Evolutionary conservation across 1,284 basidiomycete species (phyloP).

Genomic region (Pholiota adiposa): DNA sequence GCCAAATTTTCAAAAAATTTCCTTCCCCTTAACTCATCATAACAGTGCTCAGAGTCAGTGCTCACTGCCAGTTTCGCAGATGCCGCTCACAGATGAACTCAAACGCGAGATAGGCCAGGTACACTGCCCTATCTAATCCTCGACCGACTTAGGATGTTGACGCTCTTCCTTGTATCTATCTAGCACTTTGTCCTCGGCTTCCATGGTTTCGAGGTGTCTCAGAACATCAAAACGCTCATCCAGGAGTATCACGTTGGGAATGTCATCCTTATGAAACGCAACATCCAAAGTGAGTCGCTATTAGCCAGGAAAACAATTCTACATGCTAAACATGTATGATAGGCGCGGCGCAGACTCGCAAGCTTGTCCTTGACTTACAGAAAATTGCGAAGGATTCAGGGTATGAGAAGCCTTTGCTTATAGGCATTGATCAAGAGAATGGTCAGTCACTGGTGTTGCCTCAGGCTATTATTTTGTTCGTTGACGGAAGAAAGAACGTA

Average conservation of each 20-base stretch:
- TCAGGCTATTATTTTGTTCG: neutral
- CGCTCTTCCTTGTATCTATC: neutral
- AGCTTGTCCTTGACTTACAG: slow-evolving; percentile 54
- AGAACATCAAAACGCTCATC: slow-evolving; percentile 61
- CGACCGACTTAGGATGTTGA: neutral
- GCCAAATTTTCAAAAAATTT: too few species aligned
- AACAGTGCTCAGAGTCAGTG: neutral
- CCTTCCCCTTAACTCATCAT: too few species aligned
- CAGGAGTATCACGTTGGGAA: slow-evolving; percentile 65
- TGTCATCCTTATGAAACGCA: slow-evolving; percentile 72
- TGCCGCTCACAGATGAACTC: slow-evolving; percentile 38
- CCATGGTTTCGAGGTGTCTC: slow-evolving; percentile 55
- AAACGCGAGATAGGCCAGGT: slow-evolving; percentile 62
- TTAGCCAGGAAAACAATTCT: neutral
- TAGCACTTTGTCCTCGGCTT: slow-evolving; percentile 77
- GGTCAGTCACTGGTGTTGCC: slow-evolving; percentile 38
- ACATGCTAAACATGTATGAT: neutral
- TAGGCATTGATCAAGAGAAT: slow-evolving; percentile 76
- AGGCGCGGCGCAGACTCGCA: slow-evolving; percentile 57
- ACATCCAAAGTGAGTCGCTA: slow-evolving; percentile 54
- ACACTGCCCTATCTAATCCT: neutral
- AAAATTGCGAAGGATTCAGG: slow-evolving; percentile 57
- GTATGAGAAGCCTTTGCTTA: slow-evolving; percentile 58
- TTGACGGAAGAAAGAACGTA: slow-evolving; percentile 31
- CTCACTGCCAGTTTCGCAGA: neutral